Conservation (phyloP, 1,139 yeast genomes). For the Taphrina betulina region DNA sequence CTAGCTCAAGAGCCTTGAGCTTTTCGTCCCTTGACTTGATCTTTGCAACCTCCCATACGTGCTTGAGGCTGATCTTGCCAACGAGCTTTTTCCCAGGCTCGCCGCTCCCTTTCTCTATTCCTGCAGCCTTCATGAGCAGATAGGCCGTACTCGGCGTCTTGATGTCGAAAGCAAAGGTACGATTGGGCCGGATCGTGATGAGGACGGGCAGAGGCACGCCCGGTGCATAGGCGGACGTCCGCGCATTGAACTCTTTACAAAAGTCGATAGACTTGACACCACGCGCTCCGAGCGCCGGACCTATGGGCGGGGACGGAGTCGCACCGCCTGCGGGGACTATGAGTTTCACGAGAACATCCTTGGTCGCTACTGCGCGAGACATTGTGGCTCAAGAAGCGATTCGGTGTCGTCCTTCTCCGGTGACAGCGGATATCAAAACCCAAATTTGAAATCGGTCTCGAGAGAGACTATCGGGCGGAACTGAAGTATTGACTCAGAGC, state of each 20-base stretch:
- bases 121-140: slow-evolving; percentile 79
- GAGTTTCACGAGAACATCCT: slow-evolving; percentile 68
- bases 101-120: slow-evolving; percentile 74
- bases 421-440: too few relatives aligned
- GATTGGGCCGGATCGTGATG: slow-evolving; percentile 84
- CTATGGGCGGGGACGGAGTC: slow-evolving; percentile 98
- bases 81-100: slow-evolving; percentile 51
- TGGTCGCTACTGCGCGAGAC: slow-evolving; percentile 38
- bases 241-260: slow-evolving; percentile 96
- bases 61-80: slow-evolving; percentile 80
- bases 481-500: too few relatives aligned
- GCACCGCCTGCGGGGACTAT: slow-evolving; percentile 99
- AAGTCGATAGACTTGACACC: slow-evolving; percentile 99
- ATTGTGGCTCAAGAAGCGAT: too few relatives aligned
- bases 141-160: slow-evolving; percentile 92
- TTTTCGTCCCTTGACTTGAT: slow-evolving; percentile 80
- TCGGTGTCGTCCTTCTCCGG: too few relatives aligned
- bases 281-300: slow-evolving; percentile 97
- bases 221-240: slow-evolving; percentile 81
- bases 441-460: too few relatives aligned
- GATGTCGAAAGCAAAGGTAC: slow-evolving; percentile 80
- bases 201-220: slow-evolving; percentile 89
- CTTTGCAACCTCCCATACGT: slow-evolving; percentile 90
- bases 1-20: slow-evolving; percentile 68
- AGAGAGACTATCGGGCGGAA: too few relatives aligned